Evolutionary conservation across 805 yeast species (phyloP), one percentile per base, ranked within the genome.

Genomic region (Wickerhamiella sorbophila): DNA sequence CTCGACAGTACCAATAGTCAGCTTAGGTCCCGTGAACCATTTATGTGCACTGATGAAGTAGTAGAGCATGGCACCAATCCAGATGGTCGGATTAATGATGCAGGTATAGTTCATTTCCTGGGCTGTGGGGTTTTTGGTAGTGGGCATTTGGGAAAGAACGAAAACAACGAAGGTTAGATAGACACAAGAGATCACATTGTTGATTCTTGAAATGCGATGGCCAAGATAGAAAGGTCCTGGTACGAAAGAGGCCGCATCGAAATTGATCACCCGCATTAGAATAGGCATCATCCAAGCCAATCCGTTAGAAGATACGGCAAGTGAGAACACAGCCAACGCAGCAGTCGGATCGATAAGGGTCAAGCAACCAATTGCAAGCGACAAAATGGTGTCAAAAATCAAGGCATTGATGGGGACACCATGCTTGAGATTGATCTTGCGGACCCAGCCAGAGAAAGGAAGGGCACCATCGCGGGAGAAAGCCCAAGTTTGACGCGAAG

Each of bases 381-480:
- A 64, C 5, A 74, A 55, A n/a, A 55, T 40, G 12, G 75, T 71
- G 17, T 73, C 74, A 51, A 73, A 72, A 19, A 67, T 55, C 34
- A 77, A 71, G 1, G 87, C 85, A 50, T 77, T 67, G 21, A 77
- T 57, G 14, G 91, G 88, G 22, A 76, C 80, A n/a, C 70, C 64
- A 31, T 71, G 60, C 44, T 57, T 67, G 44, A 69, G 65, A 52
- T 79, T 64, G 35, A 80, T 81, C 35, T 63, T 70, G 49, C 76
- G 74, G 47, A 79, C 67, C 52, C 63, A 63, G 33, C 65, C 59
- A 12, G 78, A 67, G 47, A 76, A 63, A 6, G 87, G 87, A 43
- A 79, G 65, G 14, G 85, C 86, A 51, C 77, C 76, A 56, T 79
- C 88, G 62, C 88, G 71, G 33, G 83, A 75, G 57, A 78, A 76